Base-by-base conservation (phyloP, 352 stramenopile genomes). In the Plasmopara halstedii region DNA sequence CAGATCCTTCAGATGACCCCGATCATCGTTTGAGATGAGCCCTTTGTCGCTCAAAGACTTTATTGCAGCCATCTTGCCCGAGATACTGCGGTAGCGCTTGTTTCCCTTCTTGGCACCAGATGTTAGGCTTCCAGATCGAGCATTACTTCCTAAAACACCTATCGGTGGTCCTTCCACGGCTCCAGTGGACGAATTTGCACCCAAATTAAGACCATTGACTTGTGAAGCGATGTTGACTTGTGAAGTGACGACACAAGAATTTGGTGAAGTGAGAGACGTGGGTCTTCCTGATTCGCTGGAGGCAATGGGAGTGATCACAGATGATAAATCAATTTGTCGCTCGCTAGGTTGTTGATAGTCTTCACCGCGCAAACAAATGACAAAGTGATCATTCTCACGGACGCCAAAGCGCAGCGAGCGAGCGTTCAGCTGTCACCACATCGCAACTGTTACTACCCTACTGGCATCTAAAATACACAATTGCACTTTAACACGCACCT, bases 41-140 rank as follows among this genome's bases (percentile, higher is more conserved):
- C 78, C 78, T 22, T 85, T 84, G 47, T 87, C 74, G 3, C 73
- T 64, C 2, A 89, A 49, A 42, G 73, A 78, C 53, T 89, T 89
- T 57, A 89, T 89, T 13, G 75, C 78, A 43, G 75, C 78, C 78
- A 89, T 89, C 41, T 89, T 89, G 25, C 78, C 66, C 1, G 71
- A 85, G 40, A 88, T 85, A 46, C 77, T 88, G 31, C 77, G 73
- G 42, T 82, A 82, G 14, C 77, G 73, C 42, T 88, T 88, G 56
- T 53, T 81, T 36, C 66, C 69, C 51, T 83, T 86, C 58, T 80
- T 86, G 14, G 67, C 62, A 19, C 50, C 62, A 14, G 46, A 54
- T 29, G 68, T 58, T 13, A 73, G 42, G 9, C 48, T 42, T 8
- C 51, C 63, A 14, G 56, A 67, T 1, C 56, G 51, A 17, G 47